Evolutionary conservation across 225 moss, liverwort and hornwort species (phyloP).

Genomic region (Pseudoscleropodium purum): DNA sequence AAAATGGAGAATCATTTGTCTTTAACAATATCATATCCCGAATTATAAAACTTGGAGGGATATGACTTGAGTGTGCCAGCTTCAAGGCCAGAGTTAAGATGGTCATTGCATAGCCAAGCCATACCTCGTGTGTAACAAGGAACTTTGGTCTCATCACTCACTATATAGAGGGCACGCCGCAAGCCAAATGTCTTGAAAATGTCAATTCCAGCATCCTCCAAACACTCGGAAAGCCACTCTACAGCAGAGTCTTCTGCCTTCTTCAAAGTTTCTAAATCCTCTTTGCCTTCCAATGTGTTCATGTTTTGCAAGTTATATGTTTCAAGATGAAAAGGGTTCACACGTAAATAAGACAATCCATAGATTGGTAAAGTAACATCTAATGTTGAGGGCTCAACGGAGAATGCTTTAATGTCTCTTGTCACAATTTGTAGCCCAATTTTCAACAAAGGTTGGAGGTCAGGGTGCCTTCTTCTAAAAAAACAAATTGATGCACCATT

Average conservation of each 20-base stretch:
- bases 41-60: neutral
- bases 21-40: fast-evolving
- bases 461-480: fast-evolving
- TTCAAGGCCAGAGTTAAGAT: neutral
- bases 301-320: neutral
- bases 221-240: fast-evolving
- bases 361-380: neutral
- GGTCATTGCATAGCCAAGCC: neutral
- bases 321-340: neutral
- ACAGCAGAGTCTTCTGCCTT: fast-evolving
- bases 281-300: fast-evolving
- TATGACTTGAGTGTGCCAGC: neutral
- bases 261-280: neutral
- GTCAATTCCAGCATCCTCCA: neutral
- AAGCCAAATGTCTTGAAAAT: neutral
- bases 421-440: neutral
- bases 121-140: neutral
- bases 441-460: neutral
- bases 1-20: neutral
- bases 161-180: neutral
- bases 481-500: fast-evolving
- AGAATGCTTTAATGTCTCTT: too few relatives aligned
- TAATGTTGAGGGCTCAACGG: neutral
- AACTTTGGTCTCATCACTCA: neutral
- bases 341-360: neutral